Base-by-base conservation (phyloP, 768 basidiomycete genomes). In the Tephrocybe sp. region DNA sequence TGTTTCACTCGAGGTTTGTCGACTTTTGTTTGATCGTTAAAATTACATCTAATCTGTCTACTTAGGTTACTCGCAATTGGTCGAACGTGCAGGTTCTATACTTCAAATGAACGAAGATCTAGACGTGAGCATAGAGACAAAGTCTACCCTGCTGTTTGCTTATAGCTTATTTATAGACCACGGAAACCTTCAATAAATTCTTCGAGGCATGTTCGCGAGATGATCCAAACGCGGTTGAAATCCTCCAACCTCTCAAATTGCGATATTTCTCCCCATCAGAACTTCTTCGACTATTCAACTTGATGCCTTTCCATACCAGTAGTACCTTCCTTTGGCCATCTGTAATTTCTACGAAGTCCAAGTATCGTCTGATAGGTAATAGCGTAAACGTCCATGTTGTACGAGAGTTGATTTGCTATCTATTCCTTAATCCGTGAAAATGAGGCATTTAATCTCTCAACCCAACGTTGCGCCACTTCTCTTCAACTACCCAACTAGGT, bases 341-440 rank as follows among this genome's bases (percentile, higher is more conserved):
- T 6, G 63, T 63, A 2, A 66, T 88, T 9, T 82, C 86, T 2
- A 75, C 61, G 1, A 90, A 87, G 65, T 80, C 85, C 9, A 84
- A 82, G 62, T 91, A 92, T 56, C 77, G 81, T 41, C 70, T 91
- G 23, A 84, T 92, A 48, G 90, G 90, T 14, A 92, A 92, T 64
- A 90, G 89, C 50, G 82, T 92, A 7, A 92, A 92, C 64, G 87
- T 91, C 6, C 71, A 72, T 49, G 89, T 91, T 10, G 83, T 92
- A 0, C 73, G 76, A 45, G 68, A 72, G 52, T 69, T 90, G 45
- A 75, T 91, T 36, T 64, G 73, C 35, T 86, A 84, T 65, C 66
- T 91, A 38, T 80, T 41, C 17, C 50, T 52, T 32, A 43, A 51
- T n/a, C n/a, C 22, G 13, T 51, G 26, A 26, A 26, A 7, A 4